Evolutionary conservation across 2,329 filamentous ascomycete genomes (phyloP).

Genomic region (Xylariaceae sp.): DNA sequence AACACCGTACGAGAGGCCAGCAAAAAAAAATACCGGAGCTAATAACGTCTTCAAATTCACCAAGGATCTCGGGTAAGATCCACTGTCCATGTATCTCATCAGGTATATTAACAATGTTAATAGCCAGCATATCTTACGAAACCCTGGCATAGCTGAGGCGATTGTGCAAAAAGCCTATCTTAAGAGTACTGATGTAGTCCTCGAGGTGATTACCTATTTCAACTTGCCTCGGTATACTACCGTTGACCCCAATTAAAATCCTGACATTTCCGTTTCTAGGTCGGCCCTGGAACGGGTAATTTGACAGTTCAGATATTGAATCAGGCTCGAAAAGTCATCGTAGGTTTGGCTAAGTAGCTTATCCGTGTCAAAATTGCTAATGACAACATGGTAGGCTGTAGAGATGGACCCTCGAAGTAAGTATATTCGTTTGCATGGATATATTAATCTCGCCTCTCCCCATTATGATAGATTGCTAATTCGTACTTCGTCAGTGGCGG

Average conservation of each 20-base stretch:
- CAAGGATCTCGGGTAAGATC: slow-evolving; percentile 76
- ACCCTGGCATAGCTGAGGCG: slow-evolving; percentile 30
- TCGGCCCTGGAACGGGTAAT: slow-evolving; percentile 81
- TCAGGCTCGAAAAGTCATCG: slow-evolving; percentile 77
- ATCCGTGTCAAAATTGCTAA: slow-evolving; percentile 45
- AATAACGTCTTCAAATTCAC: slow-evolving; percentile 99
- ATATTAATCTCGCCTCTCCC: background rate
- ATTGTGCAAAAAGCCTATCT: slow-evolving; percentile 85
- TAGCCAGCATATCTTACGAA: slow-evolving; percentile 75
- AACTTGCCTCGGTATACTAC: background rate
- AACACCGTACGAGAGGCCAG: slow-evolving; percentile 50
- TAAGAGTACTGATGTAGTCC: slow-evolving; percentile 87
- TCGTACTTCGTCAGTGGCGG: slow-evolving; percentile 64
- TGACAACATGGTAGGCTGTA: slow-evolving; percentile 63
- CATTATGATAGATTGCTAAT: too few relatives aligned
- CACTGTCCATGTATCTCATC: too few relatives aligned
- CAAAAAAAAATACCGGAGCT: slow-evolving; percentile 45
- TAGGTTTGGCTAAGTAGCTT: slow-evolving; percentile 15
- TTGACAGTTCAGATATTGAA: slow-evolving; percentile 88
- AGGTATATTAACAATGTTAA: too few relatives aligned
- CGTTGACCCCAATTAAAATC: background rate
- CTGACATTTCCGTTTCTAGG: slow-evolving; percentile 49
- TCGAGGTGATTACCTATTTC: slow-evolving; percentile 69
- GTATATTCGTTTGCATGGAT: background rate
- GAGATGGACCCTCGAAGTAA: slow-evolving; percentile 86